Conservation (phyloP, 2,329 filamentous ascomycete genomes). For the Colletotrichum godetiae region DNA sequence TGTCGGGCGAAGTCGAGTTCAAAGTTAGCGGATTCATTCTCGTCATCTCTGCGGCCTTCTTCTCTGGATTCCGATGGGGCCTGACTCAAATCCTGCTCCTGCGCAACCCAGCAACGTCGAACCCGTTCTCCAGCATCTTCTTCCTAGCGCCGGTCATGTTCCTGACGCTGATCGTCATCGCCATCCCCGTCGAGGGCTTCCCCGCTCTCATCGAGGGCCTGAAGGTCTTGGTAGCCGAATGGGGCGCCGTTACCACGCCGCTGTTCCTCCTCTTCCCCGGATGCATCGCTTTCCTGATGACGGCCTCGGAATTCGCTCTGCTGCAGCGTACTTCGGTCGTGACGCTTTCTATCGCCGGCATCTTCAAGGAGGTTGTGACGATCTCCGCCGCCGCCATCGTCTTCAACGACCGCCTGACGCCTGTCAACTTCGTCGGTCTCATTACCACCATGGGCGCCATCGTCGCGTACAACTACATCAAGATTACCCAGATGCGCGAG, state of each 20-base stretch:
- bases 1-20: constrained; percentile 93
- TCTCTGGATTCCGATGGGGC: constrained; percentile 97
- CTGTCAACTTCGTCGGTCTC: constrained; percentile 88
- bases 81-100: constrained; percentile 96
- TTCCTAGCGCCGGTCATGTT: constrained; percentile 99
- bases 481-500: constrained; percentile 87
- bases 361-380: constrained; percentile 98
- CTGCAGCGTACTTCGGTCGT: constrained; percentile 96
- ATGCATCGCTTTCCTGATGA: constrained; percentile 94
- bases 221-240: constrained; percentile 69
- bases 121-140: constrained; percentile 97
- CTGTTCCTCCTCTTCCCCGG: constrained; percentile 90
- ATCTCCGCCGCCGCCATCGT: constrained; percentile 89
- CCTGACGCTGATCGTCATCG: constrained; percentile 79
- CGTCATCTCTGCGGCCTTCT: constrained; percentile 93
- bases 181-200: constrained; percentile 87
- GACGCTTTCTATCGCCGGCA: constrained; percentile 94
- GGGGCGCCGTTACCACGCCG: constrained; percentile 75
- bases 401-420: constrained; percentile 88
- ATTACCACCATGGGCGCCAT: constrained; percentile 92
- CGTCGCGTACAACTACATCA: constrained; percentile 91
- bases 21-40: constrained; percentile 87
- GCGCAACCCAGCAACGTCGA: constrained; percentile 92
- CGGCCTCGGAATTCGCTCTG: constrained; percentile 93
- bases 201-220: constrained; percentile 75